Evolutionary conservation across 1,284 basidiomycete genomes (phyloP), one percentile per base, ranked within the genome.

Genomic region (Microbotryum saponariae): DNA sequence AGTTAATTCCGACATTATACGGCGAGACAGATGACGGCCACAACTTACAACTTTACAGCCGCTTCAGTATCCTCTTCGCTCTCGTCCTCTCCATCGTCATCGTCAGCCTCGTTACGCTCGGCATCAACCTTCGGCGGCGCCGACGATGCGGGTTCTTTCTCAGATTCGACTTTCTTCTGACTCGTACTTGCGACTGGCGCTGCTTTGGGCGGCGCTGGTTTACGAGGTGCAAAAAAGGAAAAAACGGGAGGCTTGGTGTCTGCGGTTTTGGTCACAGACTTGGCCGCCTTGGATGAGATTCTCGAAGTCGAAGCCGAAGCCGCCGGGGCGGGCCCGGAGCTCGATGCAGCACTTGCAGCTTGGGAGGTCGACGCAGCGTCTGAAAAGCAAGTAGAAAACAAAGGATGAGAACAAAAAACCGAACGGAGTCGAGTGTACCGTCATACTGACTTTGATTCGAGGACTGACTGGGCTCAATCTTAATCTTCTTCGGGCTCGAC

Each of bases 21-120:
- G 27, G 44, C 23, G 46, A 45, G 47, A 23, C 21, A 47, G 25
- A 14, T 16, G 18, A 37, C 14, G 27, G 6, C 37, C 45, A 73
- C 74, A 18, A 75, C 62, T 46, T 18, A 68, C 67, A 68, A 60
- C 68, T 76, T 76, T 20, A 74, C 75, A 33, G 77, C 75, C 4
- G 69, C 68, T n/a, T 71, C 72, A 45, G 65, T 62, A 2, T 74
- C 73, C 50, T 74, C 67, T 37, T 72, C 78, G 48, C 74, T 73
- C 37, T 78, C 78, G 1, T 73, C 78, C 18, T 80, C 79, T 51
- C 81, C 79, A 33, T 77, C 76, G 9, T 68, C 73, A 31, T 72
- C 71, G 12, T 67, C 71, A 18, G 72, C 72, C 47, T 69, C 73
- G 27, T 6, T 27, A 27, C 1, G 27, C 68, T 53, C 57, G 27